Evolutionary conservation across 805 yeast genomes (phyloP).

Genomic region (Sungouiella blattae): DNA sequence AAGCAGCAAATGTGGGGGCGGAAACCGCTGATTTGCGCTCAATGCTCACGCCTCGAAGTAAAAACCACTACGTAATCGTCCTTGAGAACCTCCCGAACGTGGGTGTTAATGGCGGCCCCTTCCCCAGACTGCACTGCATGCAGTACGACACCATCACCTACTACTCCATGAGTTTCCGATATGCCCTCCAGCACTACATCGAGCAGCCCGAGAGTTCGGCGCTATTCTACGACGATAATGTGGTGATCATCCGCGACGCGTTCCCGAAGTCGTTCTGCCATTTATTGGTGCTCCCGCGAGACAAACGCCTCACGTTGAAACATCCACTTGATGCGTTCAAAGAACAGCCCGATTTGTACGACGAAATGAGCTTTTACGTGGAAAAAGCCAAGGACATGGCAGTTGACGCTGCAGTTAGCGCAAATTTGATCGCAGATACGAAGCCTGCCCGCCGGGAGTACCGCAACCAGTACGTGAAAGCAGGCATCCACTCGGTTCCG

Average conservation of each 20-base stretch:
- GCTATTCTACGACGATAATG: conserved; percentile 47
- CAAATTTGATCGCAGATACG: conserved; percentile 10
- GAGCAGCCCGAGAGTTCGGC: conserved; percentile 34
- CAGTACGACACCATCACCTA: too few relatives aligned
- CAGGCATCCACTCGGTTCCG: conserved; percentile 71
- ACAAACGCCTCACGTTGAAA: conserved; percentile 31
- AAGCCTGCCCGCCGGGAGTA: conserved; percentile 12
- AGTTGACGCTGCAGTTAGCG: conserved; percentile 25
- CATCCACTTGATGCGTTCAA: conserved; percentile 54
- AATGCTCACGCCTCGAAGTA: too few relatives aligned
- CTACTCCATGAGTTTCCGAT: conserved; percentile 31
- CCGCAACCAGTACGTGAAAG: conserved; percentile 32
- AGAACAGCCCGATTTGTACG: conserved; percentile 25
- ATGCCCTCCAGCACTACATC: conserved; percentile 48
- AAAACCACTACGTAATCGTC: too few relatives aligned
- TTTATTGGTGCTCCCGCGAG: conserved; percentile 57
- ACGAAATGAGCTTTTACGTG: conserved; percentile 27
- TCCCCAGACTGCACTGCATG: too few relatives aligned
- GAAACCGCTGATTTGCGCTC: too few relatives aligned
- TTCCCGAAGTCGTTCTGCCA: conserved; percentile 66
- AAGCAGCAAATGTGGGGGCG: too few relatives aligned
- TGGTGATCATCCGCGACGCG: conserved; percentile 54
- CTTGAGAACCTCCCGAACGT: too few relatives aligned
- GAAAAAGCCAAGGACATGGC: conserved; percentile 32
- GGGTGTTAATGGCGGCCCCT: too few relatives aligned